Base-by-base conservation (phyloP, 2,329 filamentous ascomycete genomes). In the Colletotrichum coccodes region DNA sequence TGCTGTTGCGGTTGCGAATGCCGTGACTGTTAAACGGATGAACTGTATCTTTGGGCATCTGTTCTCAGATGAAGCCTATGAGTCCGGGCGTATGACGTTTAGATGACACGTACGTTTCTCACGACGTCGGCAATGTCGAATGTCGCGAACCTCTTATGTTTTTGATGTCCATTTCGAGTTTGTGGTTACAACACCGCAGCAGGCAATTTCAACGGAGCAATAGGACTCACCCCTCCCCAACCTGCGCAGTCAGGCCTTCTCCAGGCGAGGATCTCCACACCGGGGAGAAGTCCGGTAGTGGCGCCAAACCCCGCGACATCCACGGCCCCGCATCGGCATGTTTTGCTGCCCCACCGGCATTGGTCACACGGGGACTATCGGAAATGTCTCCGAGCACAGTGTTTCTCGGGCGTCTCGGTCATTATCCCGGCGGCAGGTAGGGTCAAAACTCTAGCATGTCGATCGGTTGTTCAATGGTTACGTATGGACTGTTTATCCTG, bases 231-330 rank as follows among this genome's bases (percentile, higher is more conserved):
- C n/a, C n/a, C n/a, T 18, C 16, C 28, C 21, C 9, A 38, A 23
- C 52, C 16, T 36, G 21, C n/a, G n/a, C n/a, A n/a, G n/a, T n/a
- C n/a, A n/a, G n/a, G n/a, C 12, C 49, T 14, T 26, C 23, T 36
- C n/a, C 21, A 21, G 42, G 34, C 32, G 42, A 34, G n/a, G 32
- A 40, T 36, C n/a, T 42, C 58, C 59, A 16, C 49, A 57, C 54
- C 64, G 64, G 50, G 49, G 21, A 67, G 64, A 63, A 67, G 50
- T 36, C 64, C 59, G 64, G 38, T 7, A 18, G n/a, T 23, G 60
- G 60, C n/a, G 11, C 21, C 46, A 14, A 42, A n/a, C 42, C 50
- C 58, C 23, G n/a, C 32, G 23, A 18, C 8, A 57, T 42, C 32
- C 9, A 49, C 58, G 21, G 50, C 36, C 50, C 64, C 59, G 21